These are phyloP conservation scores for Luffa aegyptiaca DNA, from an alignment of 306 rosid species.

Conservation along the genomic window DNA sequence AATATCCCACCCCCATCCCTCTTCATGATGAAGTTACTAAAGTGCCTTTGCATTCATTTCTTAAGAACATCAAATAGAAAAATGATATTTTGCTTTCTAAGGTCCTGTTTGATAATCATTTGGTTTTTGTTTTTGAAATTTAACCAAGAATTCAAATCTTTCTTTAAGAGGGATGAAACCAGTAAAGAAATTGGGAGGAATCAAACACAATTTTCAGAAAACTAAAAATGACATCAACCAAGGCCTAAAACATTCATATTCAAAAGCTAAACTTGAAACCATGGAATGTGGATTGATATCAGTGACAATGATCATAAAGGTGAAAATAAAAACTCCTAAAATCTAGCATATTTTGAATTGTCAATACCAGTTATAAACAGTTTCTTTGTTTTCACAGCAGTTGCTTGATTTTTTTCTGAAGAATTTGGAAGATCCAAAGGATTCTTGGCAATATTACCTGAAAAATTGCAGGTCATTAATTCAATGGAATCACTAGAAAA, in stretches of 20 bases:
- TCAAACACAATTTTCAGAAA: no score
- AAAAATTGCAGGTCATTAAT: neutral
- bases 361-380: constrained; percentile 40
- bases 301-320: neutral
- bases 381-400: constrained; percentile 35
- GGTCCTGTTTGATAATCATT: no score
- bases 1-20: neutral
- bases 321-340: neutral
- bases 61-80: neutral
- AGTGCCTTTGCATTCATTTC: neutral
- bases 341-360: neutral
- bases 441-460: constrained; percentile 22
- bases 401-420: constrained; percentile 21
- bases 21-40: neutral
- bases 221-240: no score
- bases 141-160: no score
- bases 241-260: neutral
- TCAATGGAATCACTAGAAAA: neutral
- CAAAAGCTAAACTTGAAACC: neutral
- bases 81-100: no score
- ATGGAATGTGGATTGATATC: neutral
- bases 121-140: no score
- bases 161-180: no score
- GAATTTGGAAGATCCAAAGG: constrained; percentile 16
- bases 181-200: no score